Conservation (phyloP, 2,329 filamentous ascomycete genomes). For the Knufia fluminis region DNA sequence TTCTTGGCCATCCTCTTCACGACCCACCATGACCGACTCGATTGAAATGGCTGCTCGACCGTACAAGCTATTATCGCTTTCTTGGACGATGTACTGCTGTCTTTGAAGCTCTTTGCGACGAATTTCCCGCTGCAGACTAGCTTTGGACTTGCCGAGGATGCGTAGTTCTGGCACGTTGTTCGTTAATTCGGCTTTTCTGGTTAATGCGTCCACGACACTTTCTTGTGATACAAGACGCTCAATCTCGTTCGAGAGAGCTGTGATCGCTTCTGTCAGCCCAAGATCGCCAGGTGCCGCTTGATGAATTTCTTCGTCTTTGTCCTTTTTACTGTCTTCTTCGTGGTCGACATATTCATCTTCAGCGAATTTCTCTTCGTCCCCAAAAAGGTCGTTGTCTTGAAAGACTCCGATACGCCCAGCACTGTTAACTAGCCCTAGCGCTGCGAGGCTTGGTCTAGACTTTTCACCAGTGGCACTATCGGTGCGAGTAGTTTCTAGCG, state of each 20-base stretch:
- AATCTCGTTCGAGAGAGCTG: conserved; percentile 78
- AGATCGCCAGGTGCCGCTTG: conserved; percentile 92
- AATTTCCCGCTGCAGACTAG: conserved; percentile 85
- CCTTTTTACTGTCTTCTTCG: conserved; percentile 44
- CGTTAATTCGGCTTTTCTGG: conserved; percentile 87
- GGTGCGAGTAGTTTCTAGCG: conserved; percentile 46
- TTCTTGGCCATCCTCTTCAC: conserved; percentile 84
- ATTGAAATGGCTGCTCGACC: conserved; percentile 84
- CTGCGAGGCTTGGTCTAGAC: conserved; percentile 78
- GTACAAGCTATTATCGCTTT: conserved; percentile 94
- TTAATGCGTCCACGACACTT: conserved; percentile 81
- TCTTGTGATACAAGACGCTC: conserved; percentile 82
- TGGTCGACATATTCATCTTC: conserved; percentile 77
- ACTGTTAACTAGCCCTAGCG: conserved; percentile 78
- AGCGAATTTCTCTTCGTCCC: conserved; percentile 74
- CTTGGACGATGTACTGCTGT: conserved; percentile 94
- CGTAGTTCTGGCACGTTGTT: conserved; percentile 92
- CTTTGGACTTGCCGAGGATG: conserved; percentile 86
- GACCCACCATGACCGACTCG: conserved; percentile 84
- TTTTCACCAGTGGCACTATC: conserved; percentile 38
- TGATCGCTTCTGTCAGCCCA: conserved; percentile 85
- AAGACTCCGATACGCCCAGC: conserved; percentile 87
- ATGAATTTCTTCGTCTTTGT: conserved; percentile 70
- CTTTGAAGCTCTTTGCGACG: conserved; percentile 88
- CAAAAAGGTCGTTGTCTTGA: conserved; percentile 80